Conservation (phyloP, 768 basidiomycete species). For the Lanmaoa pseudosensibilis region DNA sequence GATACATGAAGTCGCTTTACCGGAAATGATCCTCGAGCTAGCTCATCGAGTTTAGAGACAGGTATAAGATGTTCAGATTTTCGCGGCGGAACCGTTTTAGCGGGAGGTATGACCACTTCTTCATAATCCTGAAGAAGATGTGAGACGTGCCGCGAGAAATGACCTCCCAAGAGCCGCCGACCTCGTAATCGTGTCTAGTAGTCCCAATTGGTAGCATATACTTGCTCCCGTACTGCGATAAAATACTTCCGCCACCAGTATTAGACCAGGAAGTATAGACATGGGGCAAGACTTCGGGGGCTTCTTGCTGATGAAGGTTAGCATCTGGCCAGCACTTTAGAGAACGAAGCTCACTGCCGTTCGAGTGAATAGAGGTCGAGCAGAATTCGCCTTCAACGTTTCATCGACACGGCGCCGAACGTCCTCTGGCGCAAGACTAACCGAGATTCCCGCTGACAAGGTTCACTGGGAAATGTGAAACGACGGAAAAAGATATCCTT, state of each 20-base stretch:
- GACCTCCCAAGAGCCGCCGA: slow-evolving; percentile 33
- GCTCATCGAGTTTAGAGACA: slow-evolving; percentile 69
- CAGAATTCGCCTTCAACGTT: slow-evolving; percentile 57
- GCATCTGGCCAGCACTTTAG: neutral
- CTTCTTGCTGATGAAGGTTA: slow-evolving; percentile 43
- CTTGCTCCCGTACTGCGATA: slow-evolving; percentile 74
- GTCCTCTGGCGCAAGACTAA: slow-evolving; percentile 42
- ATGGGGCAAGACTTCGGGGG: slow-evolving; percentile 74
- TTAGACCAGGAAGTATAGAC: slow-evolving; percentile 75
- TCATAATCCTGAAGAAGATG: slow-evolving; percentile 66
- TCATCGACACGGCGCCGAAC: slow-evolving; percentile 65
- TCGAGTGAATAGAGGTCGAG: slow-evolving; percentile 62
- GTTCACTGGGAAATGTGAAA: neutral
- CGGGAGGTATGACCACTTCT: slow-evolving; percentile 88
- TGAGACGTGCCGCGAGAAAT: slow-evolving; percentile 5
- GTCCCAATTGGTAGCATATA: slow-evolving; percentile 87
- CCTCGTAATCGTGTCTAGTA: slow-evolving; percentile 62
- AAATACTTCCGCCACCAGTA: slow-evolving; percentile 53
- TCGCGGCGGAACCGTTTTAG: slow-evolving; percentile 72
- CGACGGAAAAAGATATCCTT: neutral
- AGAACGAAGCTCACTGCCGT: slow-evolving; percentile 43
- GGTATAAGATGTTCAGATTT: slow-evolving; percentile 67
- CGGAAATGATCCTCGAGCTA: slow-evolving; percentile 82
- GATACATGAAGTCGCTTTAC: slow-evolving; percentile 42
- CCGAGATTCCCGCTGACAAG: slow-evolving; percentile 7